A percentile compares a stretch with the other conserved stretches of the same genome.
phyloP scores from a whole-genome alignment of 2,329 filamentous ascomycete species.

The Zymoseptoria brevis region DNA sequence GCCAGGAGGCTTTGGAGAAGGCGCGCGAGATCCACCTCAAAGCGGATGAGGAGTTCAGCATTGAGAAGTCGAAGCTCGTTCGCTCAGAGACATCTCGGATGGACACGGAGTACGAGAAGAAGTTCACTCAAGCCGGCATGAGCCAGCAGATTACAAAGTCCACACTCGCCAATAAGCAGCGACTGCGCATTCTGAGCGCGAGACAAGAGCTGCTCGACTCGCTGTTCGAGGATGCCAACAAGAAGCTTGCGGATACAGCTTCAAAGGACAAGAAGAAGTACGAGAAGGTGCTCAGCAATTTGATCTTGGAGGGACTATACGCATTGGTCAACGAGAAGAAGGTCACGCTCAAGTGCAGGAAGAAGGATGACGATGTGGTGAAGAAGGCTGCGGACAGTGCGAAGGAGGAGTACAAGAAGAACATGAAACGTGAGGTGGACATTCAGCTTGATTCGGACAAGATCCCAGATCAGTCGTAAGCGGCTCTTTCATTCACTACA shows the following conservation, averaged over 20 bases:
- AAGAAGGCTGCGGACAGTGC: constrained; percentile 74
- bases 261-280: constrained; percentile 68
- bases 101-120: constrained; percentile 91
- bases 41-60: constrained; percentile 97
- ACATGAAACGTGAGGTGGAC: constrained; percentile 56
- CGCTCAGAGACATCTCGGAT: constrained; percentile 90
- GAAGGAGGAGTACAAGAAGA: constrained; percentile 74
- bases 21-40: constrained; percentile 96
- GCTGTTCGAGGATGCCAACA: constrained; percentile 74
- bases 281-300: constrained; percentile 63
- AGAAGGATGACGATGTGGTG: constrained; percentile 67
- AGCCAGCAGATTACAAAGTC: constrained; percentile 97
- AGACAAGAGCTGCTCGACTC: constrained; percentile 85
- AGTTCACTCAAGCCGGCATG: constrained; percentile 98
- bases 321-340: constrained; percentile 68
- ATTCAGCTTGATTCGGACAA: constrained; percentile 67
- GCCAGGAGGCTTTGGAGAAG: constrained; percentile 95
- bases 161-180: constrained; percentile 91
- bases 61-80: constrained; percentile 97
- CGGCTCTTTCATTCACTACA: constrained; percentile 20
- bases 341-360: constrained; percentile 63
- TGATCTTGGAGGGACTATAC: constrained; percentile 86
- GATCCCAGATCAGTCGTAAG: constrained; percentile 76
- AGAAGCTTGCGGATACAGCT: constrained; percentile 53
- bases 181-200: constrained; percentile 77